phyloP scores from a whole-genome alignment of 805 yeast species.

The Metschnikowia similis region DNA sequence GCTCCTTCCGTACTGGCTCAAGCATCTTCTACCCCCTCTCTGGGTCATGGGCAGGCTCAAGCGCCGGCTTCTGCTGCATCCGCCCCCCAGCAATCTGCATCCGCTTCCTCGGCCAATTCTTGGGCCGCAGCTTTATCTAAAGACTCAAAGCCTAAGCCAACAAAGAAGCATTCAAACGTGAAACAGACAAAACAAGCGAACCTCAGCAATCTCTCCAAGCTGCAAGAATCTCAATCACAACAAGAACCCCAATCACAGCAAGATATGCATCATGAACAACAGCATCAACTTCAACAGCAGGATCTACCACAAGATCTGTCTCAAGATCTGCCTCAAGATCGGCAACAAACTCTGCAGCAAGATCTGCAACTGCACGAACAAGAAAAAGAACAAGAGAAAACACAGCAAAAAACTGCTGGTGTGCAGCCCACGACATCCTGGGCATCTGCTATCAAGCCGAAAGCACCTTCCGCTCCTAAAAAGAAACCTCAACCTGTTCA shows the following conservation, averaged over 20 bases:
- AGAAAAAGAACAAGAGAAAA: constrained; percentile 19
- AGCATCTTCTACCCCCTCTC: constrained; percentile 7
- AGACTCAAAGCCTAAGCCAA: constrained; percentile 29
- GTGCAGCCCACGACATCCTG: constrained; percentile 40
- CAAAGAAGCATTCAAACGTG: constrained; percentile 11
- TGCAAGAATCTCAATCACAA: not conserved
- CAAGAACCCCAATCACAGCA: not conserved
- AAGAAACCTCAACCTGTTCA: constrained; percentile 26
- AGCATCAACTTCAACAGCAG: constrained; percentile 49
- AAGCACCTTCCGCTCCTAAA: constrained; percentile 34
- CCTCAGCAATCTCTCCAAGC: constrained; percentile 4
- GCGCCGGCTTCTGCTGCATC: constrained; percentile 21
- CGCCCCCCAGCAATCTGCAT: constrained; percentile 9
- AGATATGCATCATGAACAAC: constrained; percentile 7
- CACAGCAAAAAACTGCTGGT: constrained; percentile 6
- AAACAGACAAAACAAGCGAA: constrained; percentile 7
- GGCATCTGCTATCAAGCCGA: constrained; percentile 63
- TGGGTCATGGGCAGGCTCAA: constrained; percentile 1
- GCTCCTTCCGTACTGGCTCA: constrained; percentile 16
- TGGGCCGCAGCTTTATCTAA: constrained; percentile 43
- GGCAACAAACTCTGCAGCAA: constrained; percentile 32
- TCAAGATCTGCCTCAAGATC: constrained; percentile 50
- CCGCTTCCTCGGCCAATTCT: constrained; percentile 23
- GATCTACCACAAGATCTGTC: constrained; percentile 15
- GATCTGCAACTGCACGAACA: constrained; percentile 44